Evolutionary conservation across 805 yeast species (phyloP), one percentile per base, ranked within the genome.

Genomic region (Suhomyces tanzawaensis): DNA sequence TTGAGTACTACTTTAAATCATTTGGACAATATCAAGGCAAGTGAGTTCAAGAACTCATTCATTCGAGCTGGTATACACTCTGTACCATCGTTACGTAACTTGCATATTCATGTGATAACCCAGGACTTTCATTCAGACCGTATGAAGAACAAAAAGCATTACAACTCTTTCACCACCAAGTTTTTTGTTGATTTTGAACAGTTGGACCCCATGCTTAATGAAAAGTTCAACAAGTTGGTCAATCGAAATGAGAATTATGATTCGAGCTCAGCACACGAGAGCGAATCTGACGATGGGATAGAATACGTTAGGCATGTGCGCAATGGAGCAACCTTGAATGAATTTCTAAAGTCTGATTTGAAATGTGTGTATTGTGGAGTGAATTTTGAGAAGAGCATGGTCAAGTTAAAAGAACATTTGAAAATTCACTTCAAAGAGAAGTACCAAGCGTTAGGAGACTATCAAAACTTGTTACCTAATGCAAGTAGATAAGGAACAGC

Each of bases 61-160:
- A 63, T 83, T 7, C 62, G 64, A 42, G 73, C 71, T 7, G 91
- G 95, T 0, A 71, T 85, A 18, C 95, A 86, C 58, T 58, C 84
- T 4, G 71, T 72, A 2, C 95, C 95, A 3, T 81, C 89, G 1
- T 55, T 85, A 71, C 60, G 58, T 27, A 84, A 86, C 53, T 49
- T 85, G 31, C 95, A 86, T 51, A 63, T 86, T 14, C 95, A 86
- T 61, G 77, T 86, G 17, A 68, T 86, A 33, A 79, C 89, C 0
- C 66, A 62, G 34, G 95, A 86, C 57, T 73, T 82, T 50, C 50
- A 65, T 46, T 76, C 85, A 7, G 61, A 60, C 0, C 51, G 66
- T 18, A 39, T 85, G 62, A 85, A 84, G 55, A 66, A 78, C 47
- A 76, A 72, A 42, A 71, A 68, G 39, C 95, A 86, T 57, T 85